These are phyloP conservation scores for Backusella sp. DNA, from an alignment of 192 early-diverging fungal species.

Conservation along the genomic window DNA sequence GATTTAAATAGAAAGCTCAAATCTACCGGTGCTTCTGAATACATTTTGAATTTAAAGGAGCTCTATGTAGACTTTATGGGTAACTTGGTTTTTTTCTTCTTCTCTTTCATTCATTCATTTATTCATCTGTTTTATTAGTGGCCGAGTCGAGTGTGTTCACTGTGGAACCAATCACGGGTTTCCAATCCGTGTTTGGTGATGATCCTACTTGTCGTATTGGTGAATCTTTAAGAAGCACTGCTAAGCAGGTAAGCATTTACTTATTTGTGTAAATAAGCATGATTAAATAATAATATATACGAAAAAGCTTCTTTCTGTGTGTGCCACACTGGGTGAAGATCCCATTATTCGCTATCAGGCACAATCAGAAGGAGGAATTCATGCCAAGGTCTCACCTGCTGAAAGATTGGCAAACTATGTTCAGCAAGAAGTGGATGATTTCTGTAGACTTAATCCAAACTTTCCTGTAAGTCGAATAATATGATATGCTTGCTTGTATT, in stretches of 20 bases:
- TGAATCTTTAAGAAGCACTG: neutral
- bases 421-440: slow-evolving; percentile 82
- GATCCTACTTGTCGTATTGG: slow-evolving; percentile 29
- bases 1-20: slow-evolving; percentile 49
- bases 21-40: slow-evolving; percentile 50
- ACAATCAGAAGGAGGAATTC: slow-evolving; percentile 59
- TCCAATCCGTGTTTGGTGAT: slow-evolving; percentile 65
- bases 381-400: slow-evolving; percentile 35
- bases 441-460: slow-evolving; percentile 59
- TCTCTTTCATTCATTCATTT: neutral
- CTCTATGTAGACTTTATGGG: slow-evolving; percentile 82
- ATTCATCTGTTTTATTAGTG: slow-evolving; percentile 5
- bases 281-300: neutral
- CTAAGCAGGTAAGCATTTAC: slow-evolving; percentile 8
- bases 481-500: no score
- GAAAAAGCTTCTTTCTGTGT: slow-evolving; percentile 76
- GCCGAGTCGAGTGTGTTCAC: slow-evolving; percentile 54
- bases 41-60: slow-evolving; percentile 67
- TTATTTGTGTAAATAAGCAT: neutral
- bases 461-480: slow-evolving; percentile 52
- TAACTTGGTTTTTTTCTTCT: slow-evolving; percentile 24
- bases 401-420: slow-evolving; percentile 77
- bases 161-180: slow-evolving; percentile 64
- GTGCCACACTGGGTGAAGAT: slow-evolving; percentile 85
- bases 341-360: slow-evolving; percentile 91